Base-by-base conservation (phyloP, 441 rosid genomes). In the Populus hybrid region DNA sequence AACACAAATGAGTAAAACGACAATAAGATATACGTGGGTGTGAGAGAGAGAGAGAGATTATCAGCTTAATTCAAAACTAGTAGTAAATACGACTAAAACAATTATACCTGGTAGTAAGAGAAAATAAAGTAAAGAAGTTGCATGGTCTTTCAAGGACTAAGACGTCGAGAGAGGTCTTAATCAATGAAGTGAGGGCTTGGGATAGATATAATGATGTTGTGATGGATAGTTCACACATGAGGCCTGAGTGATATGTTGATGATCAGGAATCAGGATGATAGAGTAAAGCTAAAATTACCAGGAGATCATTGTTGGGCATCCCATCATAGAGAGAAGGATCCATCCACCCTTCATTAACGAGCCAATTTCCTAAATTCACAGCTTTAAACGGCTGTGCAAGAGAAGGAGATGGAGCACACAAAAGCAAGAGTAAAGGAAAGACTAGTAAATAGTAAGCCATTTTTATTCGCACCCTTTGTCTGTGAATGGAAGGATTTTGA, bases 291-390 rank as follows among this genome's bases (percentile, higher is more conserved):
- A 16, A 4, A 63, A 45, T 59, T 80, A 87, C 88, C 86, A 85
- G 35, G 36, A 29, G 31, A 29, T 29, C 31, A 29, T 29, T 29
- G 31, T 29, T 29, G 4, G 31, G 31, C 31, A 29, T 29, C 4
- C 31, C 31, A 29, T 29, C 68, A 61, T 81, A 87, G 42, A 76
- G 81, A 10, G 87, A 73, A 76, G 84, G 81, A 11, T 83, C 36
- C 81, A 84, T 83, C 90, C 84, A 88, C 2, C 87, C 89, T 74
- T 84, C 87, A 16, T 59, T 80, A 36, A 88, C 84, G 4, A 86
- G 86, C 85, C 89, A 88, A 56, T 83, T 82, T 14, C 87, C 88
- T 0, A 83, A 78, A 74, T 81, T 83, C 23, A 77, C 84, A 50
- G 87, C 87, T 77, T 76, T 82, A 10, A 82, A 66, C 36, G 87